Conservation (phyloP, 2,329 filamentous ascomycete species). For the Aspergillus pseudotamarii region DNA sequence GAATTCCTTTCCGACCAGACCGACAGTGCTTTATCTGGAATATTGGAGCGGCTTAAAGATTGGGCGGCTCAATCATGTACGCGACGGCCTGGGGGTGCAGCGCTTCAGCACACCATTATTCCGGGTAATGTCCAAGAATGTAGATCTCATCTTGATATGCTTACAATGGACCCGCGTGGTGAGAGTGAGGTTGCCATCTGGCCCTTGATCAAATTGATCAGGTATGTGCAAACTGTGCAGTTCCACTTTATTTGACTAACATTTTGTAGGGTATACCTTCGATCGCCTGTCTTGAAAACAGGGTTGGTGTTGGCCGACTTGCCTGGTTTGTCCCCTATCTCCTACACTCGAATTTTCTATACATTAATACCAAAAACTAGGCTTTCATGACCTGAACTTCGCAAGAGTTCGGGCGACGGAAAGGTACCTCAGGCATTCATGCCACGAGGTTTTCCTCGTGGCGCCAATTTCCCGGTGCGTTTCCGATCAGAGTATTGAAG, state of each 20-base stretch:
- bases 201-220: slow-evolving; percentile 27
- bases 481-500: slow-evolving; percentile 21
- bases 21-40: slow-evolving; percentile 3
- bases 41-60: slow-evolving; percentile 10
- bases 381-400: slow-evolving; percentile 26
- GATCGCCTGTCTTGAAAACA: slow-evolving; percentile 19
- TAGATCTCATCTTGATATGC: slow-evolving; percentile 16
- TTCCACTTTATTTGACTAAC: not conserved
- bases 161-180: slow-evolving; percentile 13
- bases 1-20: slow-evolving; percentile 18
- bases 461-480: slow-evolving; percentile 21
- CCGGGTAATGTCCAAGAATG: slow-evolving; percentile 15
- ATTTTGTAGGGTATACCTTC: slow-evolving; percentile 22
- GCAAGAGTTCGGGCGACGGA: slow-evolving; percentile 23
- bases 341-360: not conserved
- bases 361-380: slow-evolving; percentile 8
- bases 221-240: slow-evolving; percentile 7
- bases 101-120: slow-evolving; percentile 7
- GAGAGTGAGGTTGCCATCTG: slow-evolving; percentile 15
- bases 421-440: slow-evolving; percentile 23
- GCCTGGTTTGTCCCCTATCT: slow-evolving; percentile 19
- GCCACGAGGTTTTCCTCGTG: slow-evolving; percentile 27
- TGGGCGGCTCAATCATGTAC: slow-evolving; percentile 14
- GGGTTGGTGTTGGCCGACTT: slow-evolving; percentile 27
- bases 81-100: slow-evolving; percentile 17